Evolutionary conservation across 768 basidiomycete species (phyloP), one percentile per base, ranked within the genome.

Genomic region (button mushroom (Agaricus bisporus)): DNA sequence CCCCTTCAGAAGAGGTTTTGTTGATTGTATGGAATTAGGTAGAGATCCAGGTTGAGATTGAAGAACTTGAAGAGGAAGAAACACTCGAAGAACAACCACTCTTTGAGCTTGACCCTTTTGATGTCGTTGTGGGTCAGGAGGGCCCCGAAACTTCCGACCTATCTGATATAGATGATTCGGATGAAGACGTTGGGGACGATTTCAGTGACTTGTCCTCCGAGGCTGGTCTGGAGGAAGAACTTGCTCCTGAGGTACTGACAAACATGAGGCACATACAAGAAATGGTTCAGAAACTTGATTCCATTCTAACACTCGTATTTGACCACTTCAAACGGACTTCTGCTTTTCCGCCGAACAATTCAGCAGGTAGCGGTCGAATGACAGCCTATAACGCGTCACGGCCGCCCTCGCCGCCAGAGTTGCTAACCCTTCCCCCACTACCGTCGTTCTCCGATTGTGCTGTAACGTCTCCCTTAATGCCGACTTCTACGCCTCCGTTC

Each of bases 11-110:
- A 49, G 2, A 42, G 11, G 8, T 11, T 29, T 14, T 48, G 17
- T 25, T 49, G 5, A 15, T 53, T 22, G 56, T 9, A 12, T 35
- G 9, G 28, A 32, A 12, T 0, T 53, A 95, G 92, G 91, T 97
- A 25, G 95, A 99, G 69, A 94, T 99, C 29, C 95, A 97, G 64
- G 88, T 92, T n/a, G 93, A 95, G 62, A 64, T 93, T 3, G 95
- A 98, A 64, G 92, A 97, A 59, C 72, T 95, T 4, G 94, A 95
- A 61, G 88, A 88, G 3, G 74, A 77, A 12, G 79, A 78, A 15
- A 67, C 81, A 6, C 66, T 73, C 3, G 75, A 72, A 56, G 82
- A 55, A 41, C 52, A 54, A 15, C 54, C 54, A 3, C 53, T 88
- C 15, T 90, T 88, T 59, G 83, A 89, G 43, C 66, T 90, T 18